phyloP scores from a whole-genome alignment of 371 early-diverging fungal species.

The Syncephalastrum monosporum region DNA sequence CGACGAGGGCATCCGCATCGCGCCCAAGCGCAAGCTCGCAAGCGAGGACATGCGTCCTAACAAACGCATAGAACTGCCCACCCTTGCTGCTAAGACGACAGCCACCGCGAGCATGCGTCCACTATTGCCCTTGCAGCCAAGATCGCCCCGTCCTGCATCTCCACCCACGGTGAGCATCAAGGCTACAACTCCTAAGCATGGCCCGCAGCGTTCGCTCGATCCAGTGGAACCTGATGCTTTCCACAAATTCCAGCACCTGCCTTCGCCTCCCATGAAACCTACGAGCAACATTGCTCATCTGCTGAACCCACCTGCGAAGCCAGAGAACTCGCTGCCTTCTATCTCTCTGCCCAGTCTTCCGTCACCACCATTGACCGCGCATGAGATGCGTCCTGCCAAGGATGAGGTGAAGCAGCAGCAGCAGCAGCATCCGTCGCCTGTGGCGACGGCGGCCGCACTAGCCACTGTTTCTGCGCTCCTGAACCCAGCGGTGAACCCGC shows the following conservation, averaged over 20 bases:
- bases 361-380: constrained; percentile 35
- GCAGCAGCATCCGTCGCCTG: constrained; percentile 13
- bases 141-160: constrained; percentile 8
- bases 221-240: constrained; percentile 44
- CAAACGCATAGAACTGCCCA: constrained; percentile 25
- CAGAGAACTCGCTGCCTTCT: constrained; percentile 13
- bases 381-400: constrained; percentile 23
- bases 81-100: constrained; percentile 8
- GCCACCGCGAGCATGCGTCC: constrained; percentile 17
- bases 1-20: background rate
- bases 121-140: constrained; percentile 17
- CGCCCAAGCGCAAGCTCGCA: constrained; percentile 16
- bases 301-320: constrained; percentile 30
- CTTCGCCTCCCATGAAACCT: constrained; percentile 44
- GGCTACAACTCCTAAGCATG: constrained; percentile 3
- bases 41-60: constrained; percentile 5
- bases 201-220: constrained; percentile 8
- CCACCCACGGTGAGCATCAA: constrained; percentile 4
- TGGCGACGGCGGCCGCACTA: constrained; percentile 22
- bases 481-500: constrained; percentile 27
- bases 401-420: constrained; percentile 1
- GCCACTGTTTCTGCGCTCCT: constrained; percentile 32
- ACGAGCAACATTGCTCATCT: constrained; percentile 29
- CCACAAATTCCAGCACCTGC: constrained; percentile 27
- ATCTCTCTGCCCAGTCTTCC: constrained; percentile 32